Evolutionary conservation across 2,329 filamentous ascomycete species (phyloP), one percentile per base, ranked within the genome.

Genomic region (Sclerotinia subarctica): DNA sequence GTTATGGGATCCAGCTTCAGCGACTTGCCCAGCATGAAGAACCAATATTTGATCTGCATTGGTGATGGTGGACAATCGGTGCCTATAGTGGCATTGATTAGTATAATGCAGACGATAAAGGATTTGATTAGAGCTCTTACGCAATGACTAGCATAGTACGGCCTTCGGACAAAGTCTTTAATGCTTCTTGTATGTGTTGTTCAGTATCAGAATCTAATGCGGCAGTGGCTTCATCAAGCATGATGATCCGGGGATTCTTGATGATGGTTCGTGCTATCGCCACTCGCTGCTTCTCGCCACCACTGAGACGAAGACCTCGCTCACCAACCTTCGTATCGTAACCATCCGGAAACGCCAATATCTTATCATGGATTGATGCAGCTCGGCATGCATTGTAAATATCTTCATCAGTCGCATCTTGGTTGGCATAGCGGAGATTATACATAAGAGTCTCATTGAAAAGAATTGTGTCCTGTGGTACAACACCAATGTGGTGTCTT

Each of bases 371-470:
- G 68, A 97, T 97, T 75, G 91, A 94, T 24, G 94, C 93, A 32
- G 93, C 93, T 70, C 87, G 86, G 78, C 93, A 97, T 17, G 94
- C 94, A 56, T 87, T 87, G 74, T 88, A 91, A 2, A 97, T 88
- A 38, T 97, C 88, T 73, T 94, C 90, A 69, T 96, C 89, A 0
- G 90, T 91, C 15, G 90, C 93, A 38, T 85, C 79, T 54, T 92
- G 91, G 72, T 94, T 94, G 69, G 94, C 93, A 77, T 97, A 97
- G 77, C 89, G 90, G 70, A 97, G 82, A 77, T 97, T 97, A 81
- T 96, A 97, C 92, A 97, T 95, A 71, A 97, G 82, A 0, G 91
- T 90, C 78, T 97, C 94, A 78, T 97, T 97, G 84, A 97, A 97
- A 56, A 97, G 83, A 7, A 96, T 91, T 5, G 94, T 97, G 75